These are phyloP conservation scores for Termitomyces sp. DNA, from an alignment of 768 basidiomycete species.

Conservation along the genomic window DNA sequence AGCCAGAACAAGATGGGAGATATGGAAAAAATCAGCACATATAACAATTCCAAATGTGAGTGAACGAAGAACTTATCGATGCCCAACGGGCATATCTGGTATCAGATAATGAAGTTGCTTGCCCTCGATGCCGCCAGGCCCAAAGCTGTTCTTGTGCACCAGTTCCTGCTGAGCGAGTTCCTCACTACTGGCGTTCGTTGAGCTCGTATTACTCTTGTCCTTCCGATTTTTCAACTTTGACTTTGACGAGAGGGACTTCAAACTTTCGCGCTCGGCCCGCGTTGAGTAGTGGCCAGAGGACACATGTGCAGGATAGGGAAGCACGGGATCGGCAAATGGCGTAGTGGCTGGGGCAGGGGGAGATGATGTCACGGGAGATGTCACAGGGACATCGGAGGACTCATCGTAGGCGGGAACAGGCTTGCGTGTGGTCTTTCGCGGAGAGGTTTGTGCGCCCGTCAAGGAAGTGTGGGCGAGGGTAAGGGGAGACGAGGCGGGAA, in stretches of 20 bases:
- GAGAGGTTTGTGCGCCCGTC: not conserved
- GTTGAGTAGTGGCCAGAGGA: slow-evolving; percentile 18
- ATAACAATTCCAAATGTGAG: not conserved
- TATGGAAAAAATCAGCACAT: not conserved
- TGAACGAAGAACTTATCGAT: not conserved
- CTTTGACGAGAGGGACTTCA: slow-evolving; percentile 9
- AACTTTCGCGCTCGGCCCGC: slow-evolving; percentile 17
- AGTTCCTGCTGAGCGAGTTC: slow-evolving; percentile 5
- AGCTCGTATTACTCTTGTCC: slow-evolving; percentile 6
- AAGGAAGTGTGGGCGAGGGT: slow-evolving; percentile 1
- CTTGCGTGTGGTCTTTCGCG: slow-evolving; percentile 19
- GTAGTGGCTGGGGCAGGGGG: not conserved
- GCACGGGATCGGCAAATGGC: slow-evolving; percentile 6
- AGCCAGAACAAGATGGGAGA: not conserved
- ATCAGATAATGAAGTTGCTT: slow-evolving; percentile 23
- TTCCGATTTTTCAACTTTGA: slow-evolving; percentile 8
- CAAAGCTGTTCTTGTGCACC: slow-evolving; percentile 24
- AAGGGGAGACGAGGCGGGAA: slow-evolving; percentile 3
- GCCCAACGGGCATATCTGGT: slow-evolving; percentile 21
- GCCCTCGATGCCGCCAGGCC: slow-evolving; percentile 22
- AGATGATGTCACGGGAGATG: slow-evolving; percentile 5
- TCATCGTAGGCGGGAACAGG: slow-evolving; percentile 21
- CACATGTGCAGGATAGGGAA: not conserved
- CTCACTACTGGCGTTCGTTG: slow-evolving; percentile 13
- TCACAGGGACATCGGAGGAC: slow-evolving; percentile 1